Base-by-base conservation (phyloP, 345 rosid species). In the Psidium guajava region DNA sequence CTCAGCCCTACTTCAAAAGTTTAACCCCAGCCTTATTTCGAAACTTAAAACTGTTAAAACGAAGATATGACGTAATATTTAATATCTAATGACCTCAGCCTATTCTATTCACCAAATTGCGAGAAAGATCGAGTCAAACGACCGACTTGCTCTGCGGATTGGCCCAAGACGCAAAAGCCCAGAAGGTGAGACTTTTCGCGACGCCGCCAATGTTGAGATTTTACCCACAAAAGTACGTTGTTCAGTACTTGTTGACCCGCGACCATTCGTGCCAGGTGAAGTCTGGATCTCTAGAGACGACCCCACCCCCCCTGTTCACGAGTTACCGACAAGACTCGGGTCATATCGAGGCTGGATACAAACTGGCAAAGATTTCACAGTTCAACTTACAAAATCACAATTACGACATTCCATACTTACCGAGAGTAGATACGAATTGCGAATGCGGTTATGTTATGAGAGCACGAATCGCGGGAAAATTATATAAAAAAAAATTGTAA, bases 391-490 rank as follows among this genome's bases (percentile, higher is more conserved):
- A 1, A 44, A 44, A 49, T 49, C 50, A 49, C 50, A 49, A 49
- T 52, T 15, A 15, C 20, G 6, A 5, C 54, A 15, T 15, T 2
- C 0, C 20, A 52, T 5, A 6, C 54, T 52, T 52, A 6, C 15
- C 54, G 2, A 0, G 54, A 54, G 7, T 20, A 6, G 24, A 15
- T 3, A 0, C 42, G 22, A 28, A 64, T 64, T 64, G 42, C 75
- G 28, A 64, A 1, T 0, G 1, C 75, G 42, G 0, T 32, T 32
- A 0, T 0, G 24, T 15, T 28, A 7, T 11, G 7, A 61, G 5
- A 61, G 0, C 42, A 64, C 11, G 32, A 64, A 28, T 28, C 15
- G 3, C 42, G 50, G 50, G 50, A 49, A 49, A 49, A 49, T 49
- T 49, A 49, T 42, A 49, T 10, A 49, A 9, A 49, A 9, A 9